Evolutionary conservation across 2,329 filamentous ascomycete species (phyloP).

Genomic region (Fusarium sp.): DNA sequence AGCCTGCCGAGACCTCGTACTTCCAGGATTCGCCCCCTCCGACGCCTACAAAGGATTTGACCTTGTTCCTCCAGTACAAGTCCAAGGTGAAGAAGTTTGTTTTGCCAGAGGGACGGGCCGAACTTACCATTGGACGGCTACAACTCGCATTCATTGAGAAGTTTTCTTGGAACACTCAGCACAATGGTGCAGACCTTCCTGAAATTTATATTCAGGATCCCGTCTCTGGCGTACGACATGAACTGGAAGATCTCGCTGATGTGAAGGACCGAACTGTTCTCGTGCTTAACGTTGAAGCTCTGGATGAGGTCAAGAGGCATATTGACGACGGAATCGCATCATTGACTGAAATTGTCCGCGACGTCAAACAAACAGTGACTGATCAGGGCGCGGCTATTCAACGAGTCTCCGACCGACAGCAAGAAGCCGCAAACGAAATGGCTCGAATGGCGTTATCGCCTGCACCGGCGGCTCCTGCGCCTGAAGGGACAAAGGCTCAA

Average conservation of each 20-base stretch:
- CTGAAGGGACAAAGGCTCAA: slow-evolving; percentile 58
- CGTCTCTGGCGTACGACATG: slow-evolving; percentile 94
- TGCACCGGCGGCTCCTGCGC: slow-evolving; percentile 59
- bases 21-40: slow-evolving; percentile 76
- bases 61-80: slow-evolving; percentile 95
- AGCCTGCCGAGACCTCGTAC: slow-evolving; percentile 60
- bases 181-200: slow-evolving; percentile 91
- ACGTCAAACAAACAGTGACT: slow-evolving; percentile 85
- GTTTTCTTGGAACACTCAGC: slow-evolving; percentile 98
- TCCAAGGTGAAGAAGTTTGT: slow-evolving; percentile 98
- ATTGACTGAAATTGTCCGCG: slow-evolving; percentile 86
- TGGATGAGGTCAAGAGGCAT: slow-evolving; percentile 97
- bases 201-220: slow-evolving; percentile 99
- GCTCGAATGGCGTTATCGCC: slow-evolving; percentile 69
- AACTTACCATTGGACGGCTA: slow-evolving; percentile 87
- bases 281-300: slow-evolving; percentile 91
- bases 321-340: slow-evolving; percentile 92
- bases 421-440: slow-evolving; percentile 91
- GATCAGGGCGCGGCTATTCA: slow-evolving; percentile 87
- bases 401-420: slow-evolving; percentile 89
- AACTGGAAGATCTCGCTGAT: slow-evolving; percentile 92
- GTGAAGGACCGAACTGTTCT: slow-evolving; percentile 96
- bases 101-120: slow-evolving; percentile 84
- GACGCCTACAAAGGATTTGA: slow-evolving; percentile 84
- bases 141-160: slow-evolving; percentile 99